phyloP scores from a whole-genome alignment of 192 early-diverging fungal species.

The Backusella circina region DNA sequence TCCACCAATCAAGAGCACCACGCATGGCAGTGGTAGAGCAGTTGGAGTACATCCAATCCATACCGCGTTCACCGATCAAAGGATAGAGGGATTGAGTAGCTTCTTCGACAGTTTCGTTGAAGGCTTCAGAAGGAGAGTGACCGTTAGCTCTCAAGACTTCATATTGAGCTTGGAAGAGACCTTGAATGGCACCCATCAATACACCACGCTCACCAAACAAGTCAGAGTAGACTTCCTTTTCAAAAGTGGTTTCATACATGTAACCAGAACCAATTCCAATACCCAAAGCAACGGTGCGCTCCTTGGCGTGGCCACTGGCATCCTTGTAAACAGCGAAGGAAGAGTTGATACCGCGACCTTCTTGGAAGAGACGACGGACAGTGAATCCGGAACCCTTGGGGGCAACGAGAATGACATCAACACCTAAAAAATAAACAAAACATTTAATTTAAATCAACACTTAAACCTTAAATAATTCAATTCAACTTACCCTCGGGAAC shows the following conservation, averaged over 20 bases:
- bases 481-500: conserved; percentile 59
- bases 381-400: conserved; percentile 96
- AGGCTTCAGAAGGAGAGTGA: conserved; percentile 96
- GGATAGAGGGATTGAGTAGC: conserved; percentile 98
- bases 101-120: conserved; percentile 99
- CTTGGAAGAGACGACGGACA: conserved; percentile 92
- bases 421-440: conserved; percentile 43
- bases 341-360: conserved; percentile 96
- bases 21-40: conserved; percentile 96
- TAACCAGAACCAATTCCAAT: conserved; percentile 96
- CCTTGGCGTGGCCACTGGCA: conserved; percentile 88
- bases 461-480: not conserved
- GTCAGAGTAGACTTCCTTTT: conserved; percentile 97
- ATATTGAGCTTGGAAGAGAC: conserved; percentile 94
- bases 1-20: conserved; percentile 97
- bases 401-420: conserved; percentile 94
- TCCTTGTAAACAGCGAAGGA: conserved; percentile 96
- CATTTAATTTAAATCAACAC: not conserved
- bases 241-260: conserved; percentile 95
- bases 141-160: conserved; percentile 88
- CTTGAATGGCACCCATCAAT: conserved; percentile 98
- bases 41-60: conserved; percentile 96
- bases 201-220: conserved; percentile 96
- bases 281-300: conserved; percentile 87
- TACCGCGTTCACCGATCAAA: conserved; percentile 92